These are phyloP conservation scores for Hirschfeldia incana DNA, from an alignment of 345 rosid species.

Conservation along the genomic window DNA sequence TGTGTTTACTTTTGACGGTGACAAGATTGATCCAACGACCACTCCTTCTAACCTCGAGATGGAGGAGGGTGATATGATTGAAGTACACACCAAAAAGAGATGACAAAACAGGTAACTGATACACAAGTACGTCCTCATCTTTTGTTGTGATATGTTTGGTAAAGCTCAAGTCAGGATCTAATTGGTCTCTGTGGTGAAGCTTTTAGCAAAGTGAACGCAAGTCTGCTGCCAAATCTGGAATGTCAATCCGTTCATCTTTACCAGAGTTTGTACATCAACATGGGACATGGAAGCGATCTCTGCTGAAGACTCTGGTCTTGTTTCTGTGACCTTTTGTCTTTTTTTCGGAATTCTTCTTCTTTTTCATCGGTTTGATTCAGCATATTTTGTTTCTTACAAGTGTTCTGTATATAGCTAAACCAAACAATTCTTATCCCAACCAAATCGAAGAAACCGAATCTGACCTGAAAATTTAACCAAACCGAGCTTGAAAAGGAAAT, in stretches of 20 bases:
- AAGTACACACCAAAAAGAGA: constrained; percentile 61
- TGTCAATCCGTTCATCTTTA: background rate
- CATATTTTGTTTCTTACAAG: background rate
- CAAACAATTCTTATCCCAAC: constrained; percentile 6
- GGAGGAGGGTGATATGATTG: constrained; percentile 92
- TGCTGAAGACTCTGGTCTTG: constrained; percentile 19
- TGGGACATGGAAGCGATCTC: constrained; percentile 17
- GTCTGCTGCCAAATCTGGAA: constrained; percentile 18
- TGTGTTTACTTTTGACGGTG: constrained; percentile 81
- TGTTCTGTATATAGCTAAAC: constrained; percentile 23
- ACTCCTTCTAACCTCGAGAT: constrained; percentile 78
- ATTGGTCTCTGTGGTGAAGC: background rate
- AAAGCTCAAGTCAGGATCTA: constrained; percentile 8
- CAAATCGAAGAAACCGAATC: background rate
- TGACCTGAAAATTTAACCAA: background rate
- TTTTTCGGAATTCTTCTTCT: background rate
- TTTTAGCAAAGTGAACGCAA: background rate
- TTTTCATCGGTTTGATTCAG: background rate
- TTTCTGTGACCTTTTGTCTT: constrained; percentile 17
- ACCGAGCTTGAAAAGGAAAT: background rate
- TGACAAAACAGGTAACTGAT: constrained; percentile 42
- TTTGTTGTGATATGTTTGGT: background rate
- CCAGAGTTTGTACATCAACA: constrained; percentile 26
- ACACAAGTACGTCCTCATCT: background rate
- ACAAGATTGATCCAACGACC: constrained; percentile 57